Evolutionary conservation across 352 stramenopile genomes (phyloP).

Genomic region (Globisporangium sylvaticum): DNA sequence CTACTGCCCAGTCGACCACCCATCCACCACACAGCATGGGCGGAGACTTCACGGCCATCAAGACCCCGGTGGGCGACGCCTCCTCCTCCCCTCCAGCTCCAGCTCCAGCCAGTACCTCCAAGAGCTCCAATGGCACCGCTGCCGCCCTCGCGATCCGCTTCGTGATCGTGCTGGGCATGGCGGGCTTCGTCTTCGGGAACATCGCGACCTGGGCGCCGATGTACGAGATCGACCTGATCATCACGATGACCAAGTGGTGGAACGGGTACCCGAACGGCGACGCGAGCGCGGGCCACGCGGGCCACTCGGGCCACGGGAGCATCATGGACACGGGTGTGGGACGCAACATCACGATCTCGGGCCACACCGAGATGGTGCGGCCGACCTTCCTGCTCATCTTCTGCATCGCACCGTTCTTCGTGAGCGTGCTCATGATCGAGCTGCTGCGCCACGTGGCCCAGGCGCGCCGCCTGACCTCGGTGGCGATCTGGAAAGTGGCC

Average conservation of each 20-base stretch:
- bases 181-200: constrained; percentile 58
- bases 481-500: constrained; percentile 32
- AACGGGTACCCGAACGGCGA: constrained; percentile 44
- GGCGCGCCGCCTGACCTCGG: constrained; percentile 31
- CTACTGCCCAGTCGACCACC: not conserved
- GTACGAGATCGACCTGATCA: constrained; percentile 45
- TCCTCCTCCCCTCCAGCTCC: not conserved
- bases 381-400: constrained; percentile 69
- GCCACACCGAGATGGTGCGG: constrained; percentile 63
- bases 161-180: constrained; percentile 30
- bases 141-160: constrained; percentile 29
- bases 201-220: constrained; percentile 50
- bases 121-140: not conserved
- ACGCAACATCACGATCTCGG: constrained; percentile 48
- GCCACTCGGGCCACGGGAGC: constrained; percentile 32
- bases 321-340: constrained; percentile 45
- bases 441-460: constrained; percentile 39
- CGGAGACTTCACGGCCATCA: constrained; percentile 5
- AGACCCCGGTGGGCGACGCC: not conserved
- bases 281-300: constrained; percentile 1
- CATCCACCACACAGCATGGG: not conserved
- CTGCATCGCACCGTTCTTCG: constrained; percentile 55
- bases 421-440: constrained; percentile 52
- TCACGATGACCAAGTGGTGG: constrained; percentile 57
- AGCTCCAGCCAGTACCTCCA: not conserved